Evolutionary conservation across 352 stramenopile genomes (phyloP).

Genomic region (Aphanomyces cochlioides): DNA sequence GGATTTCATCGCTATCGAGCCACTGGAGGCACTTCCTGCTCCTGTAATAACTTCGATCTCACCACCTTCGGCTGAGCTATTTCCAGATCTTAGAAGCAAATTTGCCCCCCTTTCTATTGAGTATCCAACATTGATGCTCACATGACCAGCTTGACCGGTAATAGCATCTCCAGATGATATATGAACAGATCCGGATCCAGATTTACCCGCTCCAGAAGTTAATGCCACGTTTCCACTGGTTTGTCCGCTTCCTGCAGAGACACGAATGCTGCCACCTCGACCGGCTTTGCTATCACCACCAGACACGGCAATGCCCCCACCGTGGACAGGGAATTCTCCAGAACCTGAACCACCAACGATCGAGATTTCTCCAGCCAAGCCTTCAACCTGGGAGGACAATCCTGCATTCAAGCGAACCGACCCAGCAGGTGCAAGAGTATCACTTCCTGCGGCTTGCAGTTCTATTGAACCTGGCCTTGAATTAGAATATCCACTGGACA

Average conservation of each 20-base stretch:
- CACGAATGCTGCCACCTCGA: background rate
- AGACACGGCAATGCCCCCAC: background rate
- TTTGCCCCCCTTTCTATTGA: constrained; percentile 5
- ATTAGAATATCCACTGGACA: background rate
- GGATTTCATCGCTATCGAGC: too few relatives aligned
- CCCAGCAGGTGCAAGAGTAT: background rate
- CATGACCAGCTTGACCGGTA: background rate
- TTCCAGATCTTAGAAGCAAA: constrained; percentile 20
- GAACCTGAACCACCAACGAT: background rate
- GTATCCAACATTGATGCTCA: background rate
- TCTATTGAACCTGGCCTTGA: background rate
- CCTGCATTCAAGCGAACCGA: background rate
- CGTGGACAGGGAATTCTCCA: background rate
- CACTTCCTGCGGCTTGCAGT: background rate
- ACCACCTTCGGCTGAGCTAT: background rate
- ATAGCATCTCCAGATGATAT: background rate
- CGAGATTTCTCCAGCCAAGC: background rate
- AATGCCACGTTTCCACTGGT: constrained; percentile 23
- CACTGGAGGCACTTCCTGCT: too few relatives aligned
- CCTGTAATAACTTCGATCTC: too few relatives aligned
- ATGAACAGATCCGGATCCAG: constrained; percentile 3
- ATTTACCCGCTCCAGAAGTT: background rate
- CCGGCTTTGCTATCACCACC: constrained; percentile 5
- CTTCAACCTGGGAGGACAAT: background rate
- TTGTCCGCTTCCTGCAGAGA: constrained; percentile 1